A percentile compares a stretch with the other conserved stretches of the same genome.
Evolutionary conservation across 352 stramenopile genomes (phyloP).

Genomic region (Phytophthora fragariae): DNA sequence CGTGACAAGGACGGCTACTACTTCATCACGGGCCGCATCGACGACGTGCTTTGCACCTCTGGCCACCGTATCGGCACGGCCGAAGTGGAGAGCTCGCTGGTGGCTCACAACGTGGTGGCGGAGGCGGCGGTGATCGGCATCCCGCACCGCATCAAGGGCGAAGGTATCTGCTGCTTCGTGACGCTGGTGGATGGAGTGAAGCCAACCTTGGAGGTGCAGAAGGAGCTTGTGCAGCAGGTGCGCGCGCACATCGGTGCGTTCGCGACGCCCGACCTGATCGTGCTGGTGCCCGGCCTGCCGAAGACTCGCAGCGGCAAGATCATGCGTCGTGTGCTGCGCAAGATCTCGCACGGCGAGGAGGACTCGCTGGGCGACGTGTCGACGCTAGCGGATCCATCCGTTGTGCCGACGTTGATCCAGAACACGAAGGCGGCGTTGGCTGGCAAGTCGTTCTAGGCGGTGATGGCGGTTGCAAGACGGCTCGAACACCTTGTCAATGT

Average conservation of each 20-base stretch:
- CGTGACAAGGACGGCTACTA: conserved; percentile 96
- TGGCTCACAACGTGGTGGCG: conserved; percentile 91
- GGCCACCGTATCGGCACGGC: conserved; percentile 92
- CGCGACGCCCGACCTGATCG: conserved; percentile 96
- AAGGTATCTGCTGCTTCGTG: conserved; percentile 96
- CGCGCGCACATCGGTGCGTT: conserved; percentile 96
- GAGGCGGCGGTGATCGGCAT: conserved; percentile 96
- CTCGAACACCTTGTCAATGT: too few species aligned
- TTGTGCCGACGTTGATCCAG: conserved; percentile 95
- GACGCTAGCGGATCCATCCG: conserved; percentile 95
- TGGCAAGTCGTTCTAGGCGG: conserved; percentile 66
- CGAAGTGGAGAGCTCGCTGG: conserved; percentile 90
- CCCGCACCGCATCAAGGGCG: conserved; percentile 97
- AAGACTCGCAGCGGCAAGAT: conserved; percentile 98
- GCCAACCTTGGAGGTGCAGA: conserved; percentile 55
- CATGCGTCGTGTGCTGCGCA: conserved; percentile 98
- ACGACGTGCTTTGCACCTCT: conserved; percentile 97
- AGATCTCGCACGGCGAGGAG: conserved; percentile 96
- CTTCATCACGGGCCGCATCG: conserved; percentile 98
- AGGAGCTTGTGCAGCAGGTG: conserved; percentile 83
- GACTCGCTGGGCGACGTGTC: conserved; percentile 96
- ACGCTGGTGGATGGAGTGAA: conserved; percentile 88
- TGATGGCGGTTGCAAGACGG: too few species aligned
- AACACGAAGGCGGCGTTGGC: conserved; percentile 85
- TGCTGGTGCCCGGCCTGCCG: conserved; percentile 89